A percentile compares a stretch with the other conserved stretches of the same genome.
phyloP scores from a whole-genome alignment of 2,329 filamentous ascomycete species.

The Penicillium oxalicum region DNA sequence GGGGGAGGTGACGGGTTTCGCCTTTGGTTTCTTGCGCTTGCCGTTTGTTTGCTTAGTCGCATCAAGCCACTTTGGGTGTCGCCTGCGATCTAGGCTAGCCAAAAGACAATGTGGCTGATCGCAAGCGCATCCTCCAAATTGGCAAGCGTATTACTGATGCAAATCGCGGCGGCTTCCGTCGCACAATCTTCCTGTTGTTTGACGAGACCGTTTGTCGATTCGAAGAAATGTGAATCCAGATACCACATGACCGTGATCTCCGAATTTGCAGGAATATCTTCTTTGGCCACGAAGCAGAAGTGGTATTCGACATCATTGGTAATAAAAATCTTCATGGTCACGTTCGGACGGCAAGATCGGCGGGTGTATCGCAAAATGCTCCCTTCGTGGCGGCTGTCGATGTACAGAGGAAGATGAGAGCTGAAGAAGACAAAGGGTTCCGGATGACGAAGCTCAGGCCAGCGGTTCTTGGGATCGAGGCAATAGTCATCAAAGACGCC shows the following conservation, averaged over 20 bases:
- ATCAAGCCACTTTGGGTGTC: conserved; percentile 30
- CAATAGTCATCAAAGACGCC: conserved; percentile 70
- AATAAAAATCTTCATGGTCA: conserved; percentile 79
- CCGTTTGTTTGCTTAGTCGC: conserved; percentile 38
- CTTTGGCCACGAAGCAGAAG: conserved; percentile 85
- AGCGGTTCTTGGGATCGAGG: conserved; percentile 59
- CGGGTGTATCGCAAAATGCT: conserved; percentile 83
- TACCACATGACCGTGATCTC: conserved; percentile 48
- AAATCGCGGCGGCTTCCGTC: conserved; percentile 39
- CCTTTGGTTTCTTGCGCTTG: conserved; percentile 45
- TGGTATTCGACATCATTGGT: conserved; percentile 74
- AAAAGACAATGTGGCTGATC: conserved; percentile 35
- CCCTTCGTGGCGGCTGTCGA: conserved; percentile 84
- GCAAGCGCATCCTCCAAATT: conserved; percentile 47
- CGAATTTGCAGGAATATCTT: conserved; percentile 58
- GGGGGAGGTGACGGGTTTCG: conserved; percentile 47
- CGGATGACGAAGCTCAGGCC: conserved; percentile 56
- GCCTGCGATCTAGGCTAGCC: conserved; percentile 40
- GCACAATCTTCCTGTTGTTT: conserved; percentile 40
- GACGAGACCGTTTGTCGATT: conserved; percentile 35
- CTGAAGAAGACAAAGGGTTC: conserved; percentile 81
- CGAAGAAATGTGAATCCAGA: conserved; percentile 37
- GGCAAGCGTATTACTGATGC: conserved; percentile 44
- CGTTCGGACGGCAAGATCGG: conserved; percentile 84
- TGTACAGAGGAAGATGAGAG: conserved; percentile 79